Evolutionary conservation across 352 stramenopile species (phyloP), one percentile per base, ranked within the genome.

Genomic region (Plasmopara muralis): DNA sequence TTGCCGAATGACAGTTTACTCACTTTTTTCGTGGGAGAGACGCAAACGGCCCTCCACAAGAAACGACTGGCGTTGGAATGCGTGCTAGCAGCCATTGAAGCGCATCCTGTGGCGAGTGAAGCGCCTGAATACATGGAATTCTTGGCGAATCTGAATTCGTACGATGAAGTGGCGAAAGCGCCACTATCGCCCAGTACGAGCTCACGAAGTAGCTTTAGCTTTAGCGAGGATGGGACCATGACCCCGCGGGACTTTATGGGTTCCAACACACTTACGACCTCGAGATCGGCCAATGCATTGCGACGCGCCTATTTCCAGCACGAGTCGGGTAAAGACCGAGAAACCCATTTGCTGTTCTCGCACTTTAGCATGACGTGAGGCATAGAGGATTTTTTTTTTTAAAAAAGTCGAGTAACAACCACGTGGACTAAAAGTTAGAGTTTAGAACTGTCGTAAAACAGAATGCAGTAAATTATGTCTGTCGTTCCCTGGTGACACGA

Each of bases 21-120:
- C 60, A 88, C 77, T 39, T 73, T 88, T 40, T 71, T 88, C 53
- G 67, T 86, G 31, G 75, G 74, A 16, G 77, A 85, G 70, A 85
- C 75, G 52, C 68, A 86, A 50, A 75, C 72, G 57, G 57, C 83
- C 33, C 62, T 88, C 50, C 74, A 78, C 56, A 85, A 83, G 62
- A 66, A 84, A 46, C 62, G 73, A 12, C 67, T 86, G 7, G 69
- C 83, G 42, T 71, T 66, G 6, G 59, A 67, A 31, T 73, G 78
- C 50, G 53, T 88, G 10, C 54, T 74, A 29, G 67, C 59, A 6
- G 59, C 81, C 48, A 71, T 86, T 39, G 63, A 85, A 43, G 57
- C 70, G 33, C 77, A 88, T 59, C 57, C 73, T 3, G 68, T 60
- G n/a, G 77, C 77, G 12, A 74, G 80, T 33, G 77, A 88, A n/a